Base-by-base conservation (phyloP, 2,329 filamentous ascomycete genomes). In the Phyllosticta citribraziliensis region DNA sequence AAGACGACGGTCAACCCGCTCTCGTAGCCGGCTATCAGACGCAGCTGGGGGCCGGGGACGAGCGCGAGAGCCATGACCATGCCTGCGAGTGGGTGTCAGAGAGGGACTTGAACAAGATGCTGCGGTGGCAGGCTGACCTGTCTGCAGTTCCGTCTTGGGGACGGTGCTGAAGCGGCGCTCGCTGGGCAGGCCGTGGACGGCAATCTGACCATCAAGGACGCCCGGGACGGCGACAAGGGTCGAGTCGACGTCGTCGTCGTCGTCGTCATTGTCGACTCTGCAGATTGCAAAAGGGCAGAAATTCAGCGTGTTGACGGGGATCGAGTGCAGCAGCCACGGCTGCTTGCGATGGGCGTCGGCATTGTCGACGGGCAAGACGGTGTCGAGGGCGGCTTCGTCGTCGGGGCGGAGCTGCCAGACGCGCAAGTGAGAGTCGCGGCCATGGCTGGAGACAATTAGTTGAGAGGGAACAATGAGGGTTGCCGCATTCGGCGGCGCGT, bases 291-390 rank as follows among this genome's bases (percentile, higher is more conserved):
- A 96, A 1, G 88, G 82, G 71, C 94, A 99, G 72, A 97, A 99
- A 70, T 97, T 99, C 76, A 97, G 83, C 1, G 93, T 91, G 70
- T 97, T 97, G 52, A 97, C 91, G 5, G 88, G 80, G 5, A 99
- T 77, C 3, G 89, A 82, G 73, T 96, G 84, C 22, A 96, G 74
- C n/a, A 97, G 77, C 91, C 90, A 96, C 30, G 94, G 94, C 67
- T 86, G 81, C 19, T 81, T 82, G 30, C 70, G 65, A 76, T 81
- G 56, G 72, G 73, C 54, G 73, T 75, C 27, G 72, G 73, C 1
- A 71, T 76, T 55, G 64, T 95, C 89, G 33, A 93, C 81, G 0
- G 93, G 93, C 12, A 95, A 77, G 9, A 77, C 77, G 35, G 80
- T 86, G 67, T 86, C 88, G 65, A 96, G 78, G 17, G 77, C 72